These are phyloP conservation scores for Trichoderma cornu-damae DNA, from an alignment of 2,329 filamentous ascomycete species.

Conservation along the genomic window DNA sequence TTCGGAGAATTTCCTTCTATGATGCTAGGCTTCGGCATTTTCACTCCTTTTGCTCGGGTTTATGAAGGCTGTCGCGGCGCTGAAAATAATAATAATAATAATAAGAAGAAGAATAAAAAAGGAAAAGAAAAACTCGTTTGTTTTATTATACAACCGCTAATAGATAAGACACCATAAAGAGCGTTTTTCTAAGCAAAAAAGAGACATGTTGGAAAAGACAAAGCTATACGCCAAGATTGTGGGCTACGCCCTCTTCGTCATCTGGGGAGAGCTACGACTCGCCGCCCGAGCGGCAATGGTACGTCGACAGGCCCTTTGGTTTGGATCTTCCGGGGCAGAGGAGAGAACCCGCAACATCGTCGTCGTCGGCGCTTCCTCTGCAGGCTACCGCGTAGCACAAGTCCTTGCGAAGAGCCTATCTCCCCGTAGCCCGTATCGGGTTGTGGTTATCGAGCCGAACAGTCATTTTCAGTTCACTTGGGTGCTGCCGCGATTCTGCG, in stretches of 20 bases:
- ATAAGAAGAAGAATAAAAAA: too few species aligned
- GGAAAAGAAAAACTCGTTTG: too few species aligned
- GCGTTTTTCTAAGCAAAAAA: too few species aligned
- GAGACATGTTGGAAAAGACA: slow-evolving; percentile 29
- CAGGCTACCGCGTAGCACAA: slow-evolving; percentile 47
- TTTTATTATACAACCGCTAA: too few species aligned
- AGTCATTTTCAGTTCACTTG: slow-evolving; percentile 58
- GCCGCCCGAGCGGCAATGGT: slow-evolving; percentile 20
- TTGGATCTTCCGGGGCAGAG: slow-evolving; percentile 19
- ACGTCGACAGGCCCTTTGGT: slow-evolving; percentile 12
- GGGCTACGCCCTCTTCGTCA: slow-evolving; percentile 25
- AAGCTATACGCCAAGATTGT: slow-evolving; percentile 30
- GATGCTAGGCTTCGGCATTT: neutral
- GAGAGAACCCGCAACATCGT: slow-evolving; percentile 43
- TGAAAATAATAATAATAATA: too few species aligned
- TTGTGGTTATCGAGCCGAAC: slow-evolving; percentile 55
- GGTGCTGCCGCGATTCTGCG: slow-evolving; percentile 54
- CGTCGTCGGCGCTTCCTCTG: slow-evolving; percentile 54
- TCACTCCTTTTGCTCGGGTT: neutral
- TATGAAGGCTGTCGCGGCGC: neutral
- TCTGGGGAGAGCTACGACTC: slow-evolving; percentile 24
- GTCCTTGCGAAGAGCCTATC: slow-evolving; percentile 46
- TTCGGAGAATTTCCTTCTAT: neutral
- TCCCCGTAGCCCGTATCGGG: slow-evolving; percentile 41
- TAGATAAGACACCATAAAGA: neutral